These are phyloP conservation scores for Pilaira anomala DNA, from an alignment of 192 early-diverging fungal genomes.

Conservation along the genomic window DNA sequence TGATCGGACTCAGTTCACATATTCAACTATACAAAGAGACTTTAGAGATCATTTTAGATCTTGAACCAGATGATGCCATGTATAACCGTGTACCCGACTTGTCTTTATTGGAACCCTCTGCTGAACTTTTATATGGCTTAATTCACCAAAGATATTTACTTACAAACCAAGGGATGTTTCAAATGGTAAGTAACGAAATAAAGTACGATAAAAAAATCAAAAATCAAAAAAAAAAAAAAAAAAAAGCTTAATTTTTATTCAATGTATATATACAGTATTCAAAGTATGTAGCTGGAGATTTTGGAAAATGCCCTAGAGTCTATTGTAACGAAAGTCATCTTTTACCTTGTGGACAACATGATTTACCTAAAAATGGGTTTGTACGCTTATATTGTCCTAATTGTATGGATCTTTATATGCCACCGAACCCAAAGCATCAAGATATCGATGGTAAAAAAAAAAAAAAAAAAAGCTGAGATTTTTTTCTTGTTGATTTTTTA, in stretches of 20 bases:
- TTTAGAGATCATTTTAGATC: constrained; percentile 93
- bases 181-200: constrained; percentile 66
- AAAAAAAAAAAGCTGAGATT: not conserved
- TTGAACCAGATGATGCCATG: constrained; percentile 62
- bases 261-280: no score
- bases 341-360: constrained; percentile 70
- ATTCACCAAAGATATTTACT: constrained; percentile 93
- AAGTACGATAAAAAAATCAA: not conserved
- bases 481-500: not conserved
- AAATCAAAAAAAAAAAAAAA: not conserved
- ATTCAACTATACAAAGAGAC: constrained; percentile 89
- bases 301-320: constrained; percentile 73
- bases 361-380: constrained; percentile 61
- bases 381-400: constrained; percentile 79
- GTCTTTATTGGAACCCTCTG: constrained; percentile 75
- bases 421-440: constrained; percentile 63
- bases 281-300: constrained; percentile 73
- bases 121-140: constrained; percentile 89
- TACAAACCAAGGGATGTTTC: constrained; percentile 79
- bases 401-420: constrained; percentile 77
- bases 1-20: constrained; percentile 82
- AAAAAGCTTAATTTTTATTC: not conserved
- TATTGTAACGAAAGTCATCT: constrained; percentile 60
- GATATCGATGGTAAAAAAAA: constrained; percentile 59
- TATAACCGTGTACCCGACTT: constrained; percentile 63